Conservation (phyloP, 257 asterid genomes). For the Solanum dulcamara region DNA sequence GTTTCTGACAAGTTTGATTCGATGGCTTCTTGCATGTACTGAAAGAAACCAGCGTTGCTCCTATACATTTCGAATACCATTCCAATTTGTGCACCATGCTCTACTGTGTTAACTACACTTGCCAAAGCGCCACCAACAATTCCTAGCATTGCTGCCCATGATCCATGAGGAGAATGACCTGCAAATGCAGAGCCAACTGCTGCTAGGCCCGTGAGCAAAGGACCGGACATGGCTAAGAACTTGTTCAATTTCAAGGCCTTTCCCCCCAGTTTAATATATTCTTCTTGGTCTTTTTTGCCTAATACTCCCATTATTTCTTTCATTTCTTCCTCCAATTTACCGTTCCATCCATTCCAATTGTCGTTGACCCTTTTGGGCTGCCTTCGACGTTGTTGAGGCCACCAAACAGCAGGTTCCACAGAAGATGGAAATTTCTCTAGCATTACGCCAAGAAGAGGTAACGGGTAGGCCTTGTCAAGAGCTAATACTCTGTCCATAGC, state of each 20-base stretch:
- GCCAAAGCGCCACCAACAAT: slow-evolving; percentile 60
- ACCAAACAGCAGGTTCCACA: slow-evolving; percentile 42
- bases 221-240: slow-evolving; percentile 32
- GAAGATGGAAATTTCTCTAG: slow-evolving; percentile 21
- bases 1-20: slow-evolving; percentile 35
- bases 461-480: slow-evolving; percentile 56
- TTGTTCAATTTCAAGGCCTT: slow-evolving; percentile 49
- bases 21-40: slow-evolving; percentile 46
- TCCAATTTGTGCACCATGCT: slow-evolving; percentile 75
- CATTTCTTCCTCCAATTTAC: slow-evolving; percentile 48
- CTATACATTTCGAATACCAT: slow-evolving; percentile 84
- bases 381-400: slow-evolving; percentile 35
- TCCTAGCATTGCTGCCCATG: slow-evolving; percentile 33
- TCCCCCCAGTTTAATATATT: slow-evolving; percentile 34
- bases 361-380: background rate
- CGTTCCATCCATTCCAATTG: slow-evolving; percentile 42
- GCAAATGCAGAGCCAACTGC: slow-evolving; percentile 36
- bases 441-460: slow-evolving; percentile 30
- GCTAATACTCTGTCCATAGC: slow-evolving; percentile 57
- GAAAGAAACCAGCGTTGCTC: slow-evolving; percentile 63
- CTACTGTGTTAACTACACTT: slow-evolving; percentile 43
- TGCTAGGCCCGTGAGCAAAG: slow-evolving; percentile 51
- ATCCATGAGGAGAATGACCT: slow-evolving; percentile 19
- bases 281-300: slow-evolving; percentile 32
- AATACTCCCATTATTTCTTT: slow-evolving; percentile 20